Evolutionary conservation across 768 basidiomycete genomes (phyloP).

Genomic region (Lactarius trivialis): DNA sequence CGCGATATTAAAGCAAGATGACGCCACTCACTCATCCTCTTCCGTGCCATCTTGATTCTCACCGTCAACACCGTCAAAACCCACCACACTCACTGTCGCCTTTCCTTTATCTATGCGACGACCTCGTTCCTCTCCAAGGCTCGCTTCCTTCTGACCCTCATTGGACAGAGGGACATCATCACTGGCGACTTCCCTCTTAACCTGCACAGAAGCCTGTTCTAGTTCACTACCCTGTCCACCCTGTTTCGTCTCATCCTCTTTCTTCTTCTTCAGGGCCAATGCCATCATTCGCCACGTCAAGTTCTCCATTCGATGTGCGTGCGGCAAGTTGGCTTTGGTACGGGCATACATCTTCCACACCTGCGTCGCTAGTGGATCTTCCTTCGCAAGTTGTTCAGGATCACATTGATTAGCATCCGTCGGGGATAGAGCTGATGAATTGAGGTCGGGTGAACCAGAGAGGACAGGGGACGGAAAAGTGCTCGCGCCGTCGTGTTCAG

Average conservation of each 20-base stretch:
- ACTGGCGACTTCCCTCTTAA: slow-evolving; percentile 24
- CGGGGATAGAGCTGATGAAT: slow-evolving; percentile 35
- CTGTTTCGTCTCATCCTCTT: slow-evolving; percentile 55
- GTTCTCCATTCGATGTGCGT: slow-evolving; percentile 96
- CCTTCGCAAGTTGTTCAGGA: slow-evolving; percentile 62
- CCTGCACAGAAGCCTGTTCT: slow-evolving; percentile 20
- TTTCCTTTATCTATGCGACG: slow-evolving; percentile 78
- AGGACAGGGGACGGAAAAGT: slow-evolving; percentile 59
- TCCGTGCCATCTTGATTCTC: slow-evolving; percentile 63
- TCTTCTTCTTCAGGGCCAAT: slow-evolving; percentile 83
- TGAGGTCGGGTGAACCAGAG: slow-evolving; percentile 64
- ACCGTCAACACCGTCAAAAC: slow-evolving; percentile 79
- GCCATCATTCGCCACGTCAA: slow-evolving; percentile 99
- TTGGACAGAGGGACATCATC: slow-evolving; percentile 9
- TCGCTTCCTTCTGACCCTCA: slow-evolving; percentile 21
- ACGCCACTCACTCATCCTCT: slow-evolving; percentile 62
- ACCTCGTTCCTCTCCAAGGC: slow-evolving; percentile 49
- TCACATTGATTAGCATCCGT: slow-evolving; percentile 38
- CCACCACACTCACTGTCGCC: slow-evolving; percentile 67
- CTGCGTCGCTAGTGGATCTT: slow-evolving; percentile 90
- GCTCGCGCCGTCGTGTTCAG: slow-evolving; percentile 37
- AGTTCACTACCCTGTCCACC: slow-evolving; percentile 14
- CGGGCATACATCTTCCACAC: slow-evolving; percentile 96
- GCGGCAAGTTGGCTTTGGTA: slow-evolving; percentile 82
- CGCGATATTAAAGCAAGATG: slow-evolving; percentile 25